Conservation (phyloP, 1,284 basidiomycete genomes). For the Tilletia horrida region DNA sequence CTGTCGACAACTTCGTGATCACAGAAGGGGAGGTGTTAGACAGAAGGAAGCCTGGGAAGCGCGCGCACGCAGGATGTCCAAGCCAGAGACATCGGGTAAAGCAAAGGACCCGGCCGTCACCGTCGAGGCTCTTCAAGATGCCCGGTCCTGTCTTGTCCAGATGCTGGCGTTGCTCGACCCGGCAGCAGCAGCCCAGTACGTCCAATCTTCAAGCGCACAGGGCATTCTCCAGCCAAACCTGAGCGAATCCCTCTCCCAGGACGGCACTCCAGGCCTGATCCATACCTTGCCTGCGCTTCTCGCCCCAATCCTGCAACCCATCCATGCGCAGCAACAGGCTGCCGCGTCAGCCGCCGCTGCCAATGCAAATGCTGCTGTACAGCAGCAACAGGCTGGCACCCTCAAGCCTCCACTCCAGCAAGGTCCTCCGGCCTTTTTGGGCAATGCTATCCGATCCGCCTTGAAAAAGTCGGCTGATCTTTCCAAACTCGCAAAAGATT, state of each 20-base stretch:
- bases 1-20: too few species aligned
- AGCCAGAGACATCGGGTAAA: too few species aligned
- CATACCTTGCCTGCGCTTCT: neutral
- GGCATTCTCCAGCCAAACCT: neutral
- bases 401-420: neutral
- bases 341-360: neutral
- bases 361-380: neutral
- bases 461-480: neutral
- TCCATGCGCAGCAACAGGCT: neutral
- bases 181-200: neutral
- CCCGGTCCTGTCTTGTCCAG: neutral
- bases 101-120: too few species aligned
- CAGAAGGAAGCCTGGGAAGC: too few species aligned
- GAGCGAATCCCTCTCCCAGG: neutral
- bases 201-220: neutral
- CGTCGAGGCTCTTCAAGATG: neutral
- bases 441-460: neutral
- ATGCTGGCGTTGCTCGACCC: conserved; percentile 13
- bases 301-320: neutral
- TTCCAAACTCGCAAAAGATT: too few species aligned
- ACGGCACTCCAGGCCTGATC: neutral
- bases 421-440: neutral
- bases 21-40: too few species aligned
- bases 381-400: neutral
- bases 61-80: too few species aligned